phyloP scores from a whole-genome alignment of 2,329 filamentous ascomycete species.

The Colletotrichum tropicale region DNA sequence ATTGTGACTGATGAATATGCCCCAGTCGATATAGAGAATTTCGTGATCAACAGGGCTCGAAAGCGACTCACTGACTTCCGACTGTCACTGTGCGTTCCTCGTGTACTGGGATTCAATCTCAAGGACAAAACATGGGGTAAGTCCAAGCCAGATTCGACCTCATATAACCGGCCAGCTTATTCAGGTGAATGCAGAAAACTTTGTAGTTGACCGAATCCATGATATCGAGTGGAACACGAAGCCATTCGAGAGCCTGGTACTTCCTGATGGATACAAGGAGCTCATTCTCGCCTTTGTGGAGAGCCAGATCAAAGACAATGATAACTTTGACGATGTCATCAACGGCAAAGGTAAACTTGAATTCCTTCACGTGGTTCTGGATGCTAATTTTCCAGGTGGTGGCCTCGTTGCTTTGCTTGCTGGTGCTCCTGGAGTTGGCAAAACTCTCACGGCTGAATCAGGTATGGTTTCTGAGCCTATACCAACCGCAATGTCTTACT shows the following conservation, averaged over 20 bases:
- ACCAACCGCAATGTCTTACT: not conserved
- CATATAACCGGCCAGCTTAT: not conserved
- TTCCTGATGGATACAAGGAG: constrained; percentile 54
- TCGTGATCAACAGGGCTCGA: not conserved
- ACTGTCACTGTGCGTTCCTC: constrained; percentile 13
- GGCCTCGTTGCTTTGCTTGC: constrained; percentile 38
- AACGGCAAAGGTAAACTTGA: constrained; percentile 45
- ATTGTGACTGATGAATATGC: not conserved
- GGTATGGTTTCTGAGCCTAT: not conserved
- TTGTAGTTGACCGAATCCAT: constrained; percentile 48
- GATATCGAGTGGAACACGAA: constrained; percentile 52
- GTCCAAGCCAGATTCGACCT: not conserved
- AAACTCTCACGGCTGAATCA: constrained; percentile 43
- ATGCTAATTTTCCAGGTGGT: constrained; percentile 13
- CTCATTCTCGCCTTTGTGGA: constrained; percentile 54
- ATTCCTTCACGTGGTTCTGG: not conserved
- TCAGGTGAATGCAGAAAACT: constrained; percentile 21
- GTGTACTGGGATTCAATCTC: constrained; percentile 48
- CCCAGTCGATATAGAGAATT: not conserved
- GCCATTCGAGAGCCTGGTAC: constrained; percentile 53
- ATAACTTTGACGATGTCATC: constrained; percentile 56
- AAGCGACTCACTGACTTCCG: constrained; percentile 18
- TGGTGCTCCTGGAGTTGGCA: constrained; percentile 38
- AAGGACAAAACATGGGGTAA: constrained; percentile 47
- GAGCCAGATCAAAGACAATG: constrained; percentile 43